A percentile compares a stretch with the other conserved stretches of the same genome.
These are phyloP conservation scores for Fagus sylvatica DNA, from an alignment of 306 rosid genomes.

Conservation along the genomic window DNA sequence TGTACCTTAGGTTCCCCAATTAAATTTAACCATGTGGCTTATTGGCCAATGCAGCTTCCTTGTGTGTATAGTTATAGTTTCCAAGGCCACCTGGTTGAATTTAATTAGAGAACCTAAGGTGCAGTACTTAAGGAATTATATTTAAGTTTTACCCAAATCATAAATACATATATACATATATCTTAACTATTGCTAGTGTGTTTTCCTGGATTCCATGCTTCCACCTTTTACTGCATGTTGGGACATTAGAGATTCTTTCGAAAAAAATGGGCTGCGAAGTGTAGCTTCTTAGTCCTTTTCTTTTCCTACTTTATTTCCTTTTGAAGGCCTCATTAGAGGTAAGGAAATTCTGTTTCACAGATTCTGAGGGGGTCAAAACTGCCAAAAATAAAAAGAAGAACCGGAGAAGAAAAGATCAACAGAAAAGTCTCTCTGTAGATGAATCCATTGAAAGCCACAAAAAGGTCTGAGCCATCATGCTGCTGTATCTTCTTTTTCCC, in stretches of 20 bases:
- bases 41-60: too few relatives aligned
- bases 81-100: too few relatives aligned
- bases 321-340: constrained; percentile 15
- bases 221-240: constrained; percentile 19
- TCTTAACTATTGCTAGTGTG: not conserved
- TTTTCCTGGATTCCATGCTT: constrained; percentile 8
- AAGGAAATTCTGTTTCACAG: constrained; percentile 48
- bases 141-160: too few relatives aligned
- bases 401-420: constrained; percentile 74
- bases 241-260: not conserved
- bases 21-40: too few relatives aligned
- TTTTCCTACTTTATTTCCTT: constrained; percentile 8
- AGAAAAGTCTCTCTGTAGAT: constrained; percentile 53
- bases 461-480: constrained; percentile 44
- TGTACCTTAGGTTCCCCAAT: too few relatives aligned
- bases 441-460: constrained; percentile 49
- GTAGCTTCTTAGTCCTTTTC: constrained; percentile 8
- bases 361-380: constrained; percentile 63
- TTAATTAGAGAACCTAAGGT: too few relatives aligned
- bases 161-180: not conserved
- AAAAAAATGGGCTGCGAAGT: constrained; percentile 4
- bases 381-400: constrained; percentile 88
- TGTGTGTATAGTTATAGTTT: too few relatives aligned
- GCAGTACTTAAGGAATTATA: too few relatives aligned
- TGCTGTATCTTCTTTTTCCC: constrained; percentile 7